Conservation (phyloP, 495 filamentous ascomycete genomes). For the Opeltia flavorubescens region DNA sequence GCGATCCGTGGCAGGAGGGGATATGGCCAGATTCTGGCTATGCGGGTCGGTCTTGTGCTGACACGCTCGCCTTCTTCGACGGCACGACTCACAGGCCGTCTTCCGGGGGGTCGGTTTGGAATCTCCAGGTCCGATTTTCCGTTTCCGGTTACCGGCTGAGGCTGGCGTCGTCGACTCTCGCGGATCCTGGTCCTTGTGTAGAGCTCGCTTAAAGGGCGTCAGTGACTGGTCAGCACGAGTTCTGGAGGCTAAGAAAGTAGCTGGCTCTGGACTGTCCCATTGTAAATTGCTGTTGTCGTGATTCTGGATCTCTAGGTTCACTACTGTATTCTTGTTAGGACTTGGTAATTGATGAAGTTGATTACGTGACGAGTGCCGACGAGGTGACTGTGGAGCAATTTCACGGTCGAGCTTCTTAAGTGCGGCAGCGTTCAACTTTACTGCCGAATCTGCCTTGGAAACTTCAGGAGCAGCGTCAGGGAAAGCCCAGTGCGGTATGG, state of each 20-base stretch:
- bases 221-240: too few relatives aligned
- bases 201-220: too few relatives aligned
- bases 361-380: constrained; percentile 16
- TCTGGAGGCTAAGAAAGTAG: too few relatives aligned
- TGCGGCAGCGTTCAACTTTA: constrained; percentile 19
- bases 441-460: constrained; percentile 8
- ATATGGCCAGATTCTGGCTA: neutral
- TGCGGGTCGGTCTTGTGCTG: constrained; percentile 34
- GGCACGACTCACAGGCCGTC: constrained; percentile 41
- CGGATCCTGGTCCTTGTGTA: too few relatives aligned
- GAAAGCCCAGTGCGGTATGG: constrained; percentile 50
- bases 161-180: neutral
- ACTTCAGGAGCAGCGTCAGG: constrained; percentile 23
- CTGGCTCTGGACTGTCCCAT: too few relatives aligned
- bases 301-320: neutral
- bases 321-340: neutral
- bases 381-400: constrained; percentile 15
- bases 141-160: constrained; percentile 15
- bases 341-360: constrained; percentile 11
- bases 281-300: neutral
- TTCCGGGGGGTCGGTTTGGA: constrained; percentile 34
- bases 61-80: constrained; percentile 37
- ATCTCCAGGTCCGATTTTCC: constrained; percentile 21
- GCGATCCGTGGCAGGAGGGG: neutral
- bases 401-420: constrained; percentile 18